phyloP scores from a whole-genome alignment of 1,284 basidiomycete species.

The Microbotryum intermedium region DNA sequence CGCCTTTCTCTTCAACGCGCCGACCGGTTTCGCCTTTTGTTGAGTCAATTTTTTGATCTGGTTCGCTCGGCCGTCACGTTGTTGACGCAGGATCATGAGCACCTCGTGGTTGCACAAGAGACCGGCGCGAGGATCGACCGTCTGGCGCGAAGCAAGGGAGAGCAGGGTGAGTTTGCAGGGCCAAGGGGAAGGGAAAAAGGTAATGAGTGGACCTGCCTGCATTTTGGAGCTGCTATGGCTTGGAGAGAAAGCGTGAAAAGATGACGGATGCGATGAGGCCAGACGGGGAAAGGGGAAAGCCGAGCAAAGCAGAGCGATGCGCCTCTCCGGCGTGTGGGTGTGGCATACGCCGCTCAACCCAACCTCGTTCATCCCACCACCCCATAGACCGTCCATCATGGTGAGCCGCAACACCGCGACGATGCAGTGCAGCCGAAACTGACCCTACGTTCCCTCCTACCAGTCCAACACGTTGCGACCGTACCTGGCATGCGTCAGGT shows the following conservation, averaged over 20 bases:
- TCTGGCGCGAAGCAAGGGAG: constrained; percentile 43
- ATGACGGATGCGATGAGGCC: no score
- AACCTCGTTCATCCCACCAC: background rate
- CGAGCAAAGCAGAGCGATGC: no score
- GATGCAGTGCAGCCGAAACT: background rate
- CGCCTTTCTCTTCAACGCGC: constrained; percentile 37
- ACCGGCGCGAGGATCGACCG: constrained; percentile 65
- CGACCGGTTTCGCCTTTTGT: constrained; percentile 48
- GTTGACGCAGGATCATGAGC: constrained; percentile 60
- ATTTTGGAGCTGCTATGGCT: background rate
- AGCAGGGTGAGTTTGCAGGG: background rate
- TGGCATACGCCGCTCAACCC: no score
- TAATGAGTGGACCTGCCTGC: background rate
- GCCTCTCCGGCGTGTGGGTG: no score
- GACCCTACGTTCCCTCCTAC: no score
- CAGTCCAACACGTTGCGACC: constrained; percentile 68
- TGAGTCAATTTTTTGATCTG: constrained; percentile 58
- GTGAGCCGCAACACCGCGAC: background rate
- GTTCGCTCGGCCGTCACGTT: constrained; percentile 47
- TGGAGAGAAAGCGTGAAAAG: background rate
- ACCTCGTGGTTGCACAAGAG: constrained; percentile 83
- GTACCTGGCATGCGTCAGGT: constrained; percentile 90
- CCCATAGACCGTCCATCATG: background rate
- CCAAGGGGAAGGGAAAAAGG: background rate
- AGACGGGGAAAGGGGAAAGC: no score